Evolutionary conservation across 139 green algal species (phyloP).

Genomic region (Tetraselmis chui): DNA sequence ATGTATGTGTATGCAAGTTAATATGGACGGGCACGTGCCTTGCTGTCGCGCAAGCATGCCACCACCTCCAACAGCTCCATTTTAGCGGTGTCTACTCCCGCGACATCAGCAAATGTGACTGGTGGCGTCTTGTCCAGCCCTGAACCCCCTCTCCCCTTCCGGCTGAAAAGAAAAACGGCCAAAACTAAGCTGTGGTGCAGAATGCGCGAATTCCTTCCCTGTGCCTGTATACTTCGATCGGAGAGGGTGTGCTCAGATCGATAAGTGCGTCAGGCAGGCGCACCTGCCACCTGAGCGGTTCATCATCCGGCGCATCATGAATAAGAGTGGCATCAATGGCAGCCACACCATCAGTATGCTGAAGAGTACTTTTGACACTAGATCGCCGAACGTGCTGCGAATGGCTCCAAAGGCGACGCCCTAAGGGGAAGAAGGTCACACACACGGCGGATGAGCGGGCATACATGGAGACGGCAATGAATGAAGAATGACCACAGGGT

Average conservation of each 20-base stretch:
- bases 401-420: not conserved
- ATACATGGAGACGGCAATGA: slow-evolving; percentile 23
- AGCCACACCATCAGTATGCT: slow-evolving; percentile 63
- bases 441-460: not conserved
- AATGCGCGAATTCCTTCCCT: too few species aligned
- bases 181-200: too few species aligned
- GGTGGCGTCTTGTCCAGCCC: not conserved
- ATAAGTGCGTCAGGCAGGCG: too few species aligned
- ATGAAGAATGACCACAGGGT: too few species aligned
- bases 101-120: slow-evolving; percentile 70
- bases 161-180: too few species aligned
- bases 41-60: slow-evolving; percentile 1
- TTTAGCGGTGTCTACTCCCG: slow-evolving; percentile 81
- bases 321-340: slow-evolving; percentile 74
- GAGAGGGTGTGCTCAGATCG: too few species aligned
- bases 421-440: not conserved
- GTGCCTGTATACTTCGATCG: too few species aligned
- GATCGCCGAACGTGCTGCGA: slow-evolving; percentile 9
- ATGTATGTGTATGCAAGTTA: too few species aligned
- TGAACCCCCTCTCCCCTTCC: not conserved
- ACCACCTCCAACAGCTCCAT: slow-evolving; percentile 67
- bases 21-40: too few species aligned
- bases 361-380: slow-evolving; percentile 22
- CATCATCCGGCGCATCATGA: slow-evolving; percentile 54
- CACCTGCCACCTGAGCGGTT: slow-evolving; percentile 22